Evolutionary conservation across 1,284 basidiomycete genomes (phyloP), one percentile per base, ranked within the genome.

Genomic region (Austropuccinia psidii): DNA sequence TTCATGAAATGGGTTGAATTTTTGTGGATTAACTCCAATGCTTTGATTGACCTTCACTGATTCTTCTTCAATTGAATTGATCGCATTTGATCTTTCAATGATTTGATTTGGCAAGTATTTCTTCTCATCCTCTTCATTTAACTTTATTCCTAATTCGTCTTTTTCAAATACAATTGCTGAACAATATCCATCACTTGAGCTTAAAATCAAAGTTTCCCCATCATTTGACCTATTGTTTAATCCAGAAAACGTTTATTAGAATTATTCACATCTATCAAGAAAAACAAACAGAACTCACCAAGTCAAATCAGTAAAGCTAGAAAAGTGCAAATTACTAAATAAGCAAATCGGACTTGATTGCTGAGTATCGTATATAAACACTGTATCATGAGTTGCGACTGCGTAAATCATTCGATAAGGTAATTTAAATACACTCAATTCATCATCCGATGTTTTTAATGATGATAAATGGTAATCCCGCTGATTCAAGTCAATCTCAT

Each of bases 361-460:
- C 81, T 98, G 95, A 3, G 95, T 98, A 81, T 98, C 95, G 81
- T 98, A 95, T 73, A 98, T 89, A 69, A 91, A 86, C 27, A 99
- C 88, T 0, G 91, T 90, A 80, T 99, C 95, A 86, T 94, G 96
- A 29, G 95, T 98, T 52, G 93, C 91, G 9, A 98, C 91, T 0
- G 96, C 93, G 79, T 91, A 98, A 50, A 98, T 82, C 88, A 98
- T 91, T 57, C 95, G 86, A 80, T 98, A 97, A 0, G 93, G 91
- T 64, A 98, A 82, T 13, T 90, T 87, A 80, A 98, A 96, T 7
- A 96, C 84, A 31, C 88, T 87, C 19, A 83, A 84, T 11, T 9
- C 9, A 11, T 45, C 11, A 45, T 45, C 41, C n/a, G 41, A 45
- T 11, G 41, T 45, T 45, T 9, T 45, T 9, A 19, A 19, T n/a